A percentile compares a stretch with the other conserved stretches of the same genome.
Evolutionary conservation across 805 yeast species (phyloP).

Genomic region (Ogataea naganishii): DNA sequence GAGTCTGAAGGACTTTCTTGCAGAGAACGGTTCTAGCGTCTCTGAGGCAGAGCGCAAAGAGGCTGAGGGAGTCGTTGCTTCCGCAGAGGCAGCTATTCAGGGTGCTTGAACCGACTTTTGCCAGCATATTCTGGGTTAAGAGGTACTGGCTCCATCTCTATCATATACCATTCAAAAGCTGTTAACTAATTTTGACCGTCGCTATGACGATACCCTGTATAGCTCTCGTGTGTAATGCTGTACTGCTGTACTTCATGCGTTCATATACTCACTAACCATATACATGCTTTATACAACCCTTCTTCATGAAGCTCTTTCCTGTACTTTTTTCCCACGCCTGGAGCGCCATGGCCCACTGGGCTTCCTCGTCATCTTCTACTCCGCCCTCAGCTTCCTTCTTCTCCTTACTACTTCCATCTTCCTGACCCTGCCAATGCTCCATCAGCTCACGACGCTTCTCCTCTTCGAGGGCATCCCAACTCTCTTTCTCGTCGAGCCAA

Average conservation of each 20-base stretch:
- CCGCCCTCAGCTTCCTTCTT: slow-evolving; percentile 30
- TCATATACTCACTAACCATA: too few species aligned
- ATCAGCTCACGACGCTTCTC: slow-evolving; percentile 33
- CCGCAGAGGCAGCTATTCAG: slow-evolving; percentile 17
- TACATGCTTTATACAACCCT: too few species aligned
- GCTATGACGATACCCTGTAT: too few species aligned
- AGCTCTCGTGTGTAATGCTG: too few species aligned
- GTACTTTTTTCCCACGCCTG: slow-evolving; percentile 44
- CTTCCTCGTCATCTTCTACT: slow-evolving; percentile 41
- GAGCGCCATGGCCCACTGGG: slow-evolving; percentile 63
- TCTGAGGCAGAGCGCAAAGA: slow-evolving; percentile 11
- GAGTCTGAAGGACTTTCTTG: slow-evolving; percentile 15
- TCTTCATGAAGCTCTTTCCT: slow-evolving; percentile 7
- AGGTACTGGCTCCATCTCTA: too few species aligned
- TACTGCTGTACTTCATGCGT: too few species aligned
- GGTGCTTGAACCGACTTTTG: too few species aligned
- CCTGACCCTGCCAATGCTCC: slow-evolving; percentile 17
- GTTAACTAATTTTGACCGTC: too few species aligned
- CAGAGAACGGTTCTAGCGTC: slow-evolving; percentile 4
- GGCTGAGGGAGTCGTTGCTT: slow-evolving; percentile 11
- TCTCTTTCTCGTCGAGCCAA: slow-evolving; percentile 82
- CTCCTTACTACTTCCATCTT: too few species aligned
- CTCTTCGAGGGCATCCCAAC: slow-evolving; percentile 59
- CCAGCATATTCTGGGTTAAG: too few species aligned
- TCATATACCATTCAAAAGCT: too few species aligned